Percentiles rank a stretch among this genome's conserved stretches.
These are phyloP conservation scores for Malus asiatica DNA, from an alignment of 306 rosid genomes.

Conservation along the genomic window DNA sequence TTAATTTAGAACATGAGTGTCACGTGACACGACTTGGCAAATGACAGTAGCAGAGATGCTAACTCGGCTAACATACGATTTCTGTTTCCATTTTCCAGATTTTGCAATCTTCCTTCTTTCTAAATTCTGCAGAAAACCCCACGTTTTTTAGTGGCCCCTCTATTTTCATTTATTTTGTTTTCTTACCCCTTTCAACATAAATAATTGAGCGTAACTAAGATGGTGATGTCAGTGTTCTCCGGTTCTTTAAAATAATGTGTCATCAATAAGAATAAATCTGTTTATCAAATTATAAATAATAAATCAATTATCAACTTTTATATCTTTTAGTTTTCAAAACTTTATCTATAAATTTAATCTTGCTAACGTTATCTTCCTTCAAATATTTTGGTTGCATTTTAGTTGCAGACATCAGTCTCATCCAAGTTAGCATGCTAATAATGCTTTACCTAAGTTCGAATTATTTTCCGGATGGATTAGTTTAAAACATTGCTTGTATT, in stretches of 20 bases:
- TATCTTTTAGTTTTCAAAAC: no score
- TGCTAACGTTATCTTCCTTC: fast-evolving
- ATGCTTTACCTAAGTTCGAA: no score
- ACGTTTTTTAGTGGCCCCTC: neutral
- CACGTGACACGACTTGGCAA: conserved; percentile 10
- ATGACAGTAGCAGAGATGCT: neutral
- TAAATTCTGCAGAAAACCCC: neutral
- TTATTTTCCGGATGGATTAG: no score
- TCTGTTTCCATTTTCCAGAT: neutral
- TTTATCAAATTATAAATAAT: no score
- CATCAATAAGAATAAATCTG: no score
- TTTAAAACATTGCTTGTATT: no score
- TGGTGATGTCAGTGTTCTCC: neutral
- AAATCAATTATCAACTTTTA: fast-evolving
- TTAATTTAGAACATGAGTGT: conserved; percentile 15
- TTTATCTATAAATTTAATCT: no score
- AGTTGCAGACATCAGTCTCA: no score
- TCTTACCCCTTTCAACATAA: neutral
- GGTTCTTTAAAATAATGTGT: fast-evolving
- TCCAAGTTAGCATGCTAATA: no score
- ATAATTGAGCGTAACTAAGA: neutral
- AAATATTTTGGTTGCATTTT: no score
- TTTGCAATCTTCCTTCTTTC: no score
- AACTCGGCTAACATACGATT: neutral
- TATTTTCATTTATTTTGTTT: neutral